Evolutionary conservation across 1,284 basidiomycete species (phyloP), one percentile per base, ranked within the genome.

Genomic region (Lignosus rhinocerotis): DNA sequence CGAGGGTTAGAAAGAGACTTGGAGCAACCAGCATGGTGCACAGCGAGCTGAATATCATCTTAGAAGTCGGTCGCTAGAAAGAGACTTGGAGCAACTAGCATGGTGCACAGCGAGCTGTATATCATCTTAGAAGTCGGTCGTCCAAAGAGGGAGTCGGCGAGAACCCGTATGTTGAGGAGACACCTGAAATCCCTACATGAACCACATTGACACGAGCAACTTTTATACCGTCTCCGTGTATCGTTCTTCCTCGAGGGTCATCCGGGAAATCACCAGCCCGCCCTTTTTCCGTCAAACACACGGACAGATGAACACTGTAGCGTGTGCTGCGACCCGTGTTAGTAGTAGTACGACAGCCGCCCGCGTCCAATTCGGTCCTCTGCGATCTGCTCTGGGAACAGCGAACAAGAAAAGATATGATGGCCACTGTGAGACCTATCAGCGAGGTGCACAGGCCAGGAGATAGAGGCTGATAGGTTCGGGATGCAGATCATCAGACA

Each of bases 1-100:
- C 68, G 34, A 67, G 41, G 30, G 55, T n/a, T 41, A 69, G 55
- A 41, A 65, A 39, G 42, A 68, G 54, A 54, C 49, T 61, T 5
- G 63, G 56, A 44, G 67, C 52, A 53, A 60, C 56, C 55, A 64
- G 51, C 25, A 60, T 30, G 33, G 53, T 53, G 42, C 45, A 50
- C 58, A 62, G 59, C 51, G 46, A 48, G 53, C 41, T 52, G 32
- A 45, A 58, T 51, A 55, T 45, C 59, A 59, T 61, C 51, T 52
- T 55, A 50, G 52, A 17, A 54, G 55, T 47, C 59, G 55, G 46
- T 3, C 19, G 42, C n/a, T 41, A 69, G 55, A 41, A 65, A 39
- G 42, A 68, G 54, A 54, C 49, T 61, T 5, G 63, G 56, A 44
- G 67, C 52, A 53, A 60, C 56, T 53, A 64, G 51, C 25, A 60